Base-by-base conservation (phyloP, 169 alveolate genomes). In the Theileria orientalis region DNA sequence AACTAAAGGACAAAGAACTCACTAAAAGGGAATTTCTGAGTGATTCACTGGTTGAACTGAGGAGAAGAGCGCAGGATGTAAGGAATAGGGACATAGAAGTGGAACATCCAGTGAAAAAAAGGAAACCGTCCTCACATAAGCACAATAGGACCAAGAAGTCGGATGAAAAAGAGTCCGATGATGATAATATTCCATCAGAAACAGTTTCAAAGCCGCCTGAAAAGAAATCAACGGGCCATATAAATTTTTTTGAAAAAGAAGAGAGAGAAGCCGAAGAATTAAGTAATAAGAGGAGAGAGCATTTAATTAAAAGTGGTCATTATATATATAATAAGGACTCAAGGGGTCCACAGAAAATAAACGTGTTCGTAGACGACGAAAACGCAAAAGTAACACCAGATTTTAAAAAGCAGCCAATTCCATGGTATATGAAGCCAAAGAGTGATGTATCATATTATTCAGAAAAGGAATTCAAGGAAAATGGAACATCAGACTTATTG, bases 401-500 rank as follows among this genome's bases (percentile, higher is more conserved):
- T 64, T 63, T 80, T 40, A 80, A 80, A 46, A 52, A 59, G 32
- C 52, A 21, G 8, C 21, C 76, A 23, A 64, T 49, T n/a, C 88
- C 88, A 29, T 80, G 88, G 88, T 80, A 80, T 54, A 80, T 70
- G 83, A 52, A 29, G 19, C 83, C 78, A 9, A 27, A 52, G 40
- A 8, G 51, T 33, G 51, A 49, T 3, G 67, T 30, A 25, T 23
- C 69, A 1, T 32, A 41, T 60, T 6, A 32, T 16, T 7, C n/a
- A n/a, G n/a, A n/a, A n/a, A n/a, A n/a, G n/a, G n/a, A n/a, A n/a
- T n/a, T n/a, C n/a, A n/a, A n/a, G n/a, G n/a, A n/a, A n/a, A 37
- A 35, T 29, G 19, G 11, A 32, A 13, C 3, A 35, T 13, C 46
- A 19, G 37, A 25, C 27, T 23, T n/a, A 69, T 29, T 0, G 64